Conservation (phyloP, 202 grass and related monocot genomes). For the Schoenoplectus triqueter region DNA sequence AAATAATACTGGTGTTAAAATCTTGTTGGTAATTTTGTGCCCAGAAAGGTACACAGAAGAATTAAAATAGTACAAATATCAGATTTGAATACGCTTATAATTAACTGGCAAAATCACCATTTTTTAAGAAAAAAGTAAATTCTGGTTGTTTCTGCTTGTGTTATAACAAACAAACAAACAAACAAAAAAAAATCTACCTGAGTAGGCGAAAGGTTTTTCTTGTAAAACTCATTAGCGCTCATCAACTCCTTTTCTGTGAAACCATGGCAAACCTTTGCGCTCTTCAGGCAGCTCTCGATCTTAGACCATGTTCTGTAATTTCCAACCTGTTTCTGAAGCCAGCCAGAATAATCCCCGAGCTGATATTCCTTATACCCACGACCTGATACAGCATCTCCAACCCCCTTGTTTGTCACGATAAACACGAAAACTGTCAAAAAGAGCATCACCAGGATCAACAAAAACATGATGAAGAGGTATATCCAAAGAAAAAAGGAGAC, state of each 20-base stretch:
- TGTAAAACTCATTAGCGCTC: constrained; percentile 62
- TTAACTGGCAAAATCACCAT: background rate
- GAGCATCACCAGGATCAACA: constrained; percentile 69
- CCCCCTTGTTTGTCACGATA: constrained; percentile 64
- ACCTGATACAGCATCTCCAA: constrained; percentile 46
- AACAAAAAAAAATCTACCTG: constrained; percentile 58
- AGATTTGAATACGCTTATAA: background rate
- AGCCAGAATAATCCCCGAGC: constrained; percentile 70
- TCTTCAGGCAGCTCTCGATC: constrained; percentile 70
- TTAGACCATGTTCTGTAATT: constrained; percentile 60
- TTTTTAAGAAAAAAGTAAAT: background rate
- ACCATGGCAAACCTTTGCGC: constrained; percentile 56
- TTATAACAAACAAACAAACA: background rate
- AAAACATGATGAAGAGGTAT: constrained; percentile 62
- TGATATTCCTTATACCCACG: constrained; percentile 65
- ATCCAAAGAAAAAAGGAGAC: constrained; percentile 60
- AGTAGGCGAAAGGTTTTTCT: constrained; percentile 57
- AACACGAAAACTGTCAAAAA: constrained; percentile 52
- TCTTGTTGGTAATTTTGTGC: background rate
- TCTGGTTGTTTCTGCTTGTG: background rate
- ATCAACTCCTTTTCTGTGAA: constrained; percentile 36
- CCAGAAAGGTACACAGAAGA: background rate
- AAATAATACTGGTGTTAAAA: background rate
- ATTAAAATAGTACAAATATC: background rate
- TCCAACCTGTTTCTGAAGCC: constrained; percentile 58